phyloP scores from a whole-genome alignment of 106 monocot genomes.

The Platanthera zijinensis region DNA sequence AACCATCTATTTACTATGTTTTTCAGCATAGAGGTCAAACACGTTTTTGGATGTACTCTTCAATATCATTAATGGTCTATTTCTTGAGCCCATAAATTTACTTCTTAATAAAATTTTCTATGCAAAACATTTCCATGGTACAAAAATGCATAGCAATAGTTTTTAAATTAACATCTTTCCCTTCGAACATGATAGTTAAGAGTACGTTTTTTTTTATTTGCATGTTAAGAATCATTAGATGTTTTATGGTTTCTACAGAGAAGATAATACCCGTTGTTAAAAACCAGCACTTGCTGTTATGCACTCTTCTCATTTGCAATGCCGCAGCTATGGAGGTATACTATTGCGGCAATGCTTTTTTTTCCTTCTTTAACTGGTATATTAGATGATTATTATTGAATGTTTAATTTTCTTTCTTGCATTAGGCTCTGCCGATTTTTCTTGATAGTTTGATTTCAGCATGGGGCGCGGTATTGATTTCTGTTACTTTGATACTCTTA shows the following conservation, averaged over 20 bases:
- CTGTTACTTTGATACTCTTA: slow-evolving; percentile 88
- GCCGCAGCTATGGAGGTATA: slow-evolving; percentile 98
- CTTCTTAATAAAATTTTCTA: too few relatives aligned
- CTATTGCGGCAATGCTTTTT: not conserved
- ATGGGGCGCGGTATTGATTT: slow-evolving; percentile 91
- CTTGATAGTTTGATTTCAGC: slow-evolving; percentile 80
- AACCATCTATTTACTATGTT: too few relatives aligned
- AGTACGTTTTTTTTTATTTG: not conserved
- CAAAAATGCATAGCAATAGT: too few relatives aligned
- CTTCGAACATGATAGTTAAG: too few relatives aligned
- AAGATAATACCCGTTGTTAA: slow-evolving; percentile 86
- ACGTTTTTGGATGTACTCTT: too few relatives aligned
- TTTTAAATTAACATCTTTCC: too few relatives aligned
- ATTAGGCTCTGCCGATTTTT: slow-evolving; percentile 89
- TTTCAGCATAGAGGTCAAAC: too few relatives aligned
- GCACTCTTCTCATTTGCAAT: slow-evolving; percentile 94
- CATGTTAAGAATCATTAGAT: not conserved
- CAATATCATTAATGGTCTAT: too few relatives aligned
- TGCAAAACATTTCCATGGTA: too few relatives aligned
- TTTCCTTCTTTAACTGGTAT: not conserved
- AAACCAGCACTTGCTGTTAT: slow-evolving; percentile 76
- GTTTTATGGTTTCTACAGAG: slow-evolving; percentile 31
- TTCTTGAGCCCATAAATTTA: too few relatives aligned
- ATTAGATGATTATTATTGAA: not conserved
- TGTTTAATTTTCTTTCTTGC: slow-evolving; percentile 6